Evolutionary conservation across 2,329 filamentous ascomycete species (phyloP).

Genomic region (Colletotrichum aenigma): DNA sequence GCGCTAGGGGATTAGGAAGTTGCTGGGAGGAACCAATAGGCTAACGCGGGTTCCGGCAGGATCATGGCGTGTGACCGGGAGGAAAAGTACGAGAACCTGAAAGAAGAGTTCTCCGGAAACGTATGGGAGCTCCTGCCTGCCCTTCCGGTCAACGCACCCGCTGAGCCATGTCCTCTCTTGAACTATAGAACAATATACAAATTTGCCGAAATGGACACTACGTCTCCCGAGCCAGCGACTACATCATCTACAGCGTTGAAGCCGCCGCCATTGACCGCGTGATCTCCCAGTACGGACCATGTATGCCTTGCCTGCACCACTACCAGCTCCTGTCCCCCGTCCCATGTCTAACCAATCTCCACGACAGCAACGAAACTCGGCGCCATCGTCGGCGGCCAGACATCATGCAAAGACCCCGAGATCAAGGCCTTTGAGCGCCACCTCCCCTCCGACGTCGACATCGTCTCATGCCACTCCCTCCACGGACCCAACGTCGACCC

Average conservation of each 20-base stretch:
- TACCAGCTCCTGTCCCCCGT: neutral
- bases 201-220: constrained; percentile 94
- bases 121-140: constrained; percentile 58
- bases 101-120: constrained; percentile 82
- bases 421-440: constrained; percentile 91
- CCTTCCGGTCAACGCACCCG: constrained; percentile 4
- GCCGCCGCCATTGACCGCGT: constrained; percentile 88
- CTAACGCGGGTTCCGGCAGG: constrained; percentile 51
- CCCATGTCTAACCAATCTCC: neutral
- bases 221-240: constrained; percentile 95
- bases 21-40: neutral
- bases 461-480: constrained; percentile 94
- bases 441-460: constrained; percentile 86
- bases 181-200: constrained; percentile 72
- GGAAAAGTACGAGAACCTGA: constrained; percentile 82
- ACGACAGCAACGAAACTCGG: constrained; percentile 85
- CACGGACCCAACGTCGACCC: constrained; percentile 92
- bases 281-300: constrained; percentile 88
- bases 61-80: constrained; percentile 94
- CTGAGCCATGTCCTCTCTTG: constrained; percentile 15
- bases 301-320: constrained; percentile 53
- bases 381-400: constrained; percentile 96
- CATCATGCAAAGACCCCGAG: constrained; percentile 97
- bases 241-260: constrained; percentile 98
- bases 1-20: neutral